Evolutionary conservation across 2,329 filamentous ascomycete species (phyloP).

Genomic region (Metarhizium album): DNA sequence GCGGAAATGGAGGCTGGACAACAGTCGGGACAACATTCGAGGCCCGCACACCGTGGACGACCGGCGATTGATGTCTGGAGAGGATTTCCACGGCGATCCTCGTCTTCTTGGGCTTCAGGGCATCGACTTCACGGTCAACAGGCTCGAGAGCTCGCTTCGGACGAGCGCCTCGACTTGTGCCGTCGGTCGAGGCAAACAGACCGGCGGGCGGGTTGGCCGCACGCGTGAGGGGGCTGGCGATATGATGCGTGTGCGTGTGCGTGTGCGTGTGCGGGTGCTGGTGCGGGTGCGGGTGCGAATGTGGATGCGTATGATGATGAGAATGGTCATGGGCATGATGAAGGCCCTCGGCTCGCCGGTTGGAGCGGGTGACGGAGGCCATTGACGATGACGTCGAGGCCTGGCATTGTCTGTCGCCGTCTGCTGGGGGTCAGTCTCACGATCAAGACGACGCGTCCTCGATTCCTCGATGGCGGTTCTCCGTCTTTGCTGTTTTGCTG

Average conservation of each 20-base stretch:
- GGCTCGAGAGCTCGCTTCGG: constrained; percentile 39
- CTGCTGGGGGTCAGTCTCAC: constrained; percentile 7
- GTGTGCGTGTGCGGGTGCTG: constrained; percentile 13
- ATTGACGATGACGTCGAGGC: constrained; percentile 28
- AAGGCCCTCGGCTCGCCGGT: constrained; percentile 37
- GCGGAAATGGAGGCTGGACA: constrained; percentile 12
- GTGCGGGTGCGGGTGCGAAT: constrained; percentile 17
- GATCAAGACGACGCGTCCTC: constrained; percentile 4
- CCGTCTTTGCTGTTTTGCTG: neutral
- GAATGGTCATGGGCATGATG: constrained; percentile 14
- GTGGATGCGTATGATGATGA: constrained; percentile 12
- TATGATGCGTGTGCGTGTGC: constrained; percentile 18
- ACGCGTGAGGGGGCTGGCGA: constrained; percentile 12
- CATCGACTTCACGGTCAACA: constrained; percentile 33
- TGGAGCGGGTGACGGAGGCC: constrained; percentile 42
- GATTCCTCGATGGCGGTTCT: neutral
- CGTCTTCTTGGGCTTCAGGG: constrained; percentile 36
- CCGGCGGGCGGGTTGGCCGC: constrained; percentile 4
- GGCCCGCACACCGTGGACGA: constrained; percentile 15
- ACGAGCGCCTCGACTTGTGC: constrained; percentile 24
- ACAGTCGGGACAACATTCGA: constrained; percentile 6
- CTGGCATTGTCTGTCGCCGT: constrained; percentile 26
- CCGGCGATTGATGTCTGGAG: constrained; percentile 17
- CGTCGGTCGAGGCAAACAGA: constrained; percentile 17
- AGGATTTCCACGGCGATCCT: constrained; percentile 44